phyloP scores from a whole-genome alignment of 1,139 yeast genomes.

The Candida buenavistaensis region DNA sequence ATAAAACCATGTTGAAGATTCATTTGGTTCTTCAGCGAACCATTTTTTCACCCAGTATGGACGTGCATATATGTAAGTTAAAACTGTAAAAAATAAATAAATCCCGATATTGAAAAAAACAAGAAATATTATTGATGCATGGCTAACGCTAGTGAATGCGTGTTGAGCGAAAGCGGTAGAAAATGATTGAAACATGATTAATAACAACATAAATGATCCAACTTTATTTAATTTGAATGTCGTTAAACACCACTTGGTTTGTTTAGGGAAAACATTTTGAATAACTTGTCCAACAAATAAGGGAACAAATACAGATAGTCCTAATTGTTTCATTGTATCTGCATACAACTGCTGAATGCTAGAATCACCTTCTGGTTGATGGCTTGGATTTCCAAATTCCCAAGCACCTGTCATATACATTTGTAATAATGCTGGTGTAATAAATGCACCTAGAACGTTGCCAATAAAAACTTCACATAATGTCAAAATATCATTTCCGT shows the following conservation, averaged over 20 bases:
- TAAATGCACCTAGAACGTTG: slow-evolving; percentile 78
- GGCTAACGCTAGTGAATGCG: slow-evolving; percentile 73
- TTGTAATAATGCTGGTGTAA: slow-evolving; percentile 82
- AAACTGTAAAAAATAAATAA: slow-evolving; percentile 67
- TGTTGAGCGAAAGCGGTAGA: slow-evolving; percentile 84
- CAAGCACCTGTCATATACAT: slow-evolving; percentile 63
- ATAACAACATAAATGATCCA: slow-evolving; percentile 73
- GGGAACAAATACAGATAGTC: slow-evolving; percentile 80
- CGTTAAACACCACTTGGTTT: slow-evolving; percentile 58
- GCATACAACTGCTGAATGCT: slow-evolving; percentile 60
- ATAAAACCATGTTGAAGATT: slow-evolving; percentile 43
- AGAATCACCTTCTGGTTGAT: slow-evolving; percentile 38
- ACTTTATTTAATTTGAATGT: slow-evolving; percentile 67
- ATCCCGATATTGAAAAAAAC: slow-evolving; percentile 81
- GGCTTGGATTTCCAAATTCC: slow-evolving; percentile 81
- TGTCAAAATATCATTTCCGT: slow-evolving; percentile 77
- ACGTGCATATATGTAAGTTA: slow-evolving; percentile 60
- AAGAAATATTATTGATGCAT: slow-evolving; percentile 66
- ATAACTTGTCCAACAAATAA: slow-evolving; percentile 83
- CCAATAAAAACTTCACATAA: slow-evolving; percentile 85
- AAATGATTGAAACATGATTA: slow-evolving; percentile 82
- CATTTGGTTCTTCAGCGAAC: slow-evolving; percentile 50
- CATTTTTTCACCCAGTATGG: slow-evolving; percentile 51
- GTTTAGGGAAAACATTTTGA: slow-evolving; percentile 67
- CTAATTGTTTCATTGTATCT: slow-evolving; percentile 82